Conservation (phyloP, 371 early-diverging fungal species). For the Rhizopus sp. region DNA sequence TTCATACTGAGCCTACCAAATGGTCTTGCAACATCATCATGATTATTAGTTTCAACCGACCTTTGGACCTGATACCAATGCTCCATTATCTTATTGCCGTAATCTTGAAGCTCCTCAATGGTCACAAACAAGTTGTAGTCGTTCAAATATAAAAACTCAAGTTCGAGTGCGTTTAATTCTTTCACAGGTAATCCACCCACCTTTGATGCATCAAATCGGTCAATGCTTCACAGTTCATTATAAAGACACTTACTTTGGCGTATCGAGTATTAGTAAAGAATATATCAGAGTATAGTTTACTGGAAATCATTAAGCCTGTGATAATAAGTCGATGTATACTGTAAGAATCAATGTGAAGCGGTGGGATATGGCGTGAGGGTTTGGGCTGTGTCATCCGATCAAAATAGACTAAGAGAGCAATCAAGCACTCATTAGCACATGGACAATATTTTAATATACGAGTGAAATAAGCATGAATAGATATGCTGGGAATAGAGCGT, state of each 20-base stretch:
- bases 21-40: constrained; percentile 14
- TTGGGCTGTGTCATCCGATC: constrained; percentile 66
- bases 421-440: constrained; percentile 82
- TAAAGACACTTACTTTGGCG: constrained; percentile 62
- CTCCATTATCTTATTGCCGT: constrained; percentile 70
- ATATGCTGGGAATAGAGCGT: constrained; percentile 67
- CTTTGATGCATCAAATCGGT: constrained; percentile 45
- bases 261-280: constrained; percentile 91
- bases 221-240: background rate
- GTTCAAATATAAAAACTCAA: constrained; percentile 74
- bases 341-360: constrained; percentile 77
- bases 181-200: constrained; percentile 91
- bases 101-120: constrained; percentile 77
- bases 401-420: constrained; percentile 82
- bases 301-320: constrained; percentile 78
- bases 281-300: constrained; percentile 86
- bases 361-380: constrained; percentile 35
- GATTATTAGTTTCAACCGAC: background rate
- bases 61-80: constrained; percentile 49
- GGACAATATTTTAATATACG: constrained; percentile 93
- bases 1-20: constrained; percentile 16
- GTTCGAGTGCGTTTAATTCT: constrained; percentile 89
- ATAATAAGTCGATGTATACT: constrained; percentile 91
- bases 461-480: constrained; percentile 76
- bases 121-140: constrained; percentile 78